Evolutionary conservation across 495 filamentous ascomycete species (phyloP), one percentile per base, ranked within the genome.

Genomic region (Penicillium paradoxum): DNA sequence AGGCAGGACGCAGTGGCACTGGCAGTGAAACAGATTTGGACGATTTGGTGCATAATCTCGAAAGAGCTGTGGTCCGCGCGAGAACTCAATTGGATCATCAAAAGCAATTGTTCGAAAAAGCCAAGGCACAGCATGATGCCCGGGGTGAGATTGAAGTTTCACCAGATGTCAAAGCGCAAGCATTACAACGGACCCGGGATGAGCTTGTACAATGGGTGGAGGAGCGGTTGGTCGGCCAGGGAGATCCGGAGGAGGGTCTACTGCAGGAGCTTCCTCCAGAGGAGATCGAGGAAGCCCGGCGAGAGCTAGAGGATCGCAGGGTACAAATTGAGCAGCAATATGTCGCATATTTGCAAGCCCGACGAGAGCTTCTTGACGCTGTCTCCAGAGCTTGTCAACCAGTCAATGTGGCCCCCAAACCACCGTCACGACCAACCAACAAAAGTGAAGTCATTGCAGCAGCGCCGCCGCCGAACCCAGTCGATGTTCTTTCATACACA

Each of bases 151-250:
- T 5, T n/a, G 29, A 54, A 29, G 11, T 50, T 21, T 11, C 58
- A 4, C 65, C 73, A 3, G 75, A 74, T 32, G 50, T 74, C 29
- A 77, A 73, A 50, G 43, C 56, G 3, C 46, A 18, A 14, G 83
- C 83, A 13, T 60, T 83, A 46, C 71, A 74, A 46, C 63, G 63
- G n/a, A 82, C 83, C 3, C 74, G 86, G 21, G 77, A 81, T 59
- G 83, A 83, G 44, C 68, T 90, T 48, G 84, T 89, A 34, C 75
- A 77, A 56, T 90, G 86, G 86, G 85, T 90, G 19, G 85, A 90
- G 62, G 71, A 75, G 11, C 85, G 86, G 53, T 69, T 90, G 7
- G 71, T 74, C 25, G 79, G 73, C 47, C 80, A 79, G 19, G 72
- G 71, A n/a, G 72, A 63, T 43, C 58, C 49, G 1, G 70, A 67